Evolutionary conservation across 2,329 filamentous ascomycete species (phyloP).

Genomic region (Pestalotiopsis sp.): DNA sequence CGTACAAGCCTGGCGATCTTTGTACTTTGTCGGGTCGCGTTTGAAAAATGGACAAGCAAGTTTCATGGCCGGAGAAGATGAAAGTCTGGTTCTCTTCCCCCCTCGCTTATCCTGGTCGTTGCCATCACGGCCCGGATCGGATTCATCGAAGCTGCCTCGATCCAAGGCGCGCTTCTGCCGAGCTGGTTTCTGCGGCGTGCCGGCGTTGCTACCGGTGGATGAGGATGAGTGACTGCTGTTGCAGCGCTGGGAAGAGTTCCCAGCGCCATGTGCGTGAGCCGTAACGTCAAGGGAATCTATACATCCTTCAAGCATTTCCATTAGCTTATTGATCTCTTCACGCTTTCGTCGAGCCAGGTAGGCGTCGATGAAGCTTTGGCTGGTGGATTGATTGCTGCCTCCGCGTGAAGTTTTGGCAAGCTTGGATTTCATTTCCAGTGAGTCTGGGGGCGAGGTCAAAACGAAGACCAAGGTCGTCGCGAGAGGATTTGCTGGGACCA

Average conservation of each 20-base stretch:
- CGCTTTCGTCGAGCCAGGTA: conserved; percentile 10
- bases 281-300: conserved; percentile 3
- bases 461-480: conserved; percentile 1
- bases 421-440: conserved; percentile 13
- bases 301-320: conserved; percentile 13
- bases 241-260: not conserved
- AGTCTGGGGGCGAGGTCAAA: not conserved
- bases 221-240: not conserved
- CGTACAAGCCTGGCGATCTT: conserved; percentile 9
- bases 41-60: conserved; percentile 14
- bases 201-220: not conserved
- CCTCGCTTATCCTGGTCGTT: not conserved
- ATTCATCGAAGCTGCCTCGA: conserved; percentile 7
- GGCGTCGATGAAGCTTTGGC: conserved; percentile 12
- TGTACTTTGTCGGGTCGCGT: conserved; percentile 3
- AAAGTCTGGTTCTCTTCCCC: conserved; percentile 2
- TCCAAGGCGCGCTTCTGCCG: conserved; percentile 7
- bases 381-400: conserved; percentile 9
- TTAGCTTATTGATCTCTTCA: conserved; percentile 12
- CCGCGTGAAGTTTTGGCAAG: conserved; percentile 10
- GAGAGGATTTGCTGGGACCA: conserved; percentile 4
- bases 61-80: not conserved
- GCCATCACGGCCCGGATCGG: conserved; percentile 7
- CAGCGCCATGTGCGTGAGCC: not conserved
- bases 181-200: not conserved